These are phyloP conservation scores for Austroboletus olivaceoglutinosus DNA, from an alignment of 1,284 basidiomycete genomes.

Conservation along the genomic window DNA sequence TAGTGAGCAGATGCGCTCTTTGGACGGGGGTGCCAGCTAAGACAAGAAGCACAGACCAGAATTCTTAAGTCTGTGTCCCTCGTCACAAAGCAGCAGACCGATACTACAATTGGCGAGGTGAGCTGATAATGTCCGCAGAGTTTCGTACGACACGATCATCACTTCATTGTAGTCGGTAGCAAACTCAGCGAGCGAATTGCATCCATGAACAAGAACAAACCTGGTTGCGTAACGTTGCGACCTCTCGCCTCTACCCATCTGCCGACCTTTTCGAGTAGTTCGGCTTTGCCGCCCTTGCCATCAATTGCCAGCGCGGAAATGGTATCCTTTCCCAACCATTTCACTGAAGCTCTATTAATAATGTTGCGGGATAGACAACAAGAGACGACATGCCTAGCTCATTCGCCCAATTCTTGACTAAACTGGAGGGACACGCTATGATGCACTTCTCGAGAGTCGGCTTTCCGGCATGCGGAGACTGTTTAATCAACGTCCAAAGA, in stretches of 20 bases:
- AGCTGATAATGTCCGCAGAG: conserved; percentile 77
- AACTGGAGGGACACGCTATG: conserved; percentile 94
- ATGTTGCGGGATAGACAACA: not conserved
- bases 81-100: conserved; percentile 92
- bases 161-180: conserved; percentile 54
- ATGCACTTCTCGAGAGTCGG: conserved; percentile 96
- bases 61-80: conserved; percentile 97
- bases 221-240: conserved; percentile 85
- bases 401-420: conserved; percentile 99
- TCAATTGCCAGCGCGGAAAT: conserved; percentile 83
- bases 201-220: conserved; percentile 40
- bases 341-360: conserved; percentile 49
- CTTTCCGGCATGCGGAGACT: conserved; percentile 87
- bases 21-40: not conserved
- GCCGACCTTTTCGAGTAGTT: conserved; percentile 74
- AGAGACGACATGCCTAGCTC: conserved; percentile 71
- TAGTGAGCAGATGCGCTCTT: conserved; percentile 12
- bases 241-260: conserved; percentile 88
- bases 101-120: conserved; percentile 81
- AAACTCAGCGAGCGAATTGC: not conserved
- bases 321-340: conserved; percentile 89
- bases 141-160: conserved; percentile 99
- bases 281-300: conserved; percentile 84
- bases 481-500: conserved; percentile 96
- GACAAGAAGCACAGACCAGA: conserved; percentile 57